Percentiles rank a stretch among this genome's conserved stretches.
Conservation (phyloP, 805 yeast species). For the Clavispora vitiphila region DNA sequence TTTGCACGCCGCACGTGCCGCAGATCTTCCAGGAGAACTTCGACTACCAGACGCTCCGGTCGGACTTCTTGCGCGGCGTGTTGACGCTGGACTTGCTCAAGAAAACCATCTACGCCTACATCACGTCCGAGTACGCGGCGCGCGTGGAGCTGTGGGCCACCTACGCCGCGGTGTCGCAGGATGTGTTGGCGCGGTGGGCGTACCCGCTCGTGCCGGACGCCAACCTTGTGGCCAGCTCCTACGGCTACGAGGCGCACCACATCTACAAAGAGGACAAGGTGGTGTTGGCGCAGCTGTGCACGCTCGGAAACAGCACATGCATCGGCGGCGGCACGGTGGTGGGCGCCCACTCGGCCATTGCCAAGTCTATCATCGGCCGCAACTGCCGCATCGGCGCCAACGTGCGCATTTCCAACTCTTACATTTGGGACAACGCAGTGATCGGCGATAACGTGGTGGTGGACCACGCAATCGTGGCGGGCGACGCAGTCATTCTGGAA, state of each 20-base stretch:
- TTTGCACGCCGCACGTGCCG: slow-evolving; percentile 91
- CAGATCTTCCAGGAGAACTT: slow-evolving; percentile 94
- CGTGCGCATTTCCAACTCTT: slow-evolving; percentile 66
- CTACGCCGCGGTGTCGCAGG: slow-evolving; percentile 86
- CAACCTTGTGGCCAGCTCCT: slow-evolving; percentile 69
- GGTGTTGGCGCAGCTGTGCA: slow-evolving; percentile 90
- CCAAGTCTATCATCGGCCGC: slow-evolving; percentile 78
- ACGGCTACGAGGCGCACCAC: slow-evolving; percentile 76
- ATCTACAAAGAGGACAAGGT: slow-evolving; percentile 86
- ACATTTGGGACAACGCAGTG: slow-evolving; percentile 79
- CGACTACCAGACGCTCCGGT: slow-evolving; percentile 82
- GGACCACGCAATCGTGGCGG: slow-evolving; percentile 67
- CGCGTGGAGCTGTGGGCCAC: slow-evolving; percentile 95
- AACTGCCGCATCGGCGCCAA: slow-evolving; percentile 79
- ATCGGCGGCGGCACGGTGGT: slow-evolving; percentile 74
- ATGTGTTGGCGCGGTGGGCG: slow-evolving; percentile 85
- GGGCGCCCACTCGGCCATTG: slow-evolving; percentile 67
- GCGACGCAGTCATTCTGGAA: slow-evolving; percentile 49
- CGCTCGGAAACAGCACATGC: slow-evolving; percentile 72
- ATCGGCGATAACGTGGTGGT: slow-evolving; percentile 63
- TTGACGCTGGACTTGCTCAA: slow-evolving; percentile 84
- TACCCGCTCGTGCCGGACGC: slow-evolving; percentile 89
- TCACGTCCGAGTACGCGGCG: slow-evolving; percentile 79
- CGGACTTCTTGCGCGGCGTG: slow-evolving; percentile 88
- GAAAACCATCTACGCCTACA: slow-evolving; percentile 85